These are phyloP conservation scores for Fusarium nygamai DNA, from an alignment of 2,329 filamentous ascomycete species.

Conservation along the genomic window DNA sequence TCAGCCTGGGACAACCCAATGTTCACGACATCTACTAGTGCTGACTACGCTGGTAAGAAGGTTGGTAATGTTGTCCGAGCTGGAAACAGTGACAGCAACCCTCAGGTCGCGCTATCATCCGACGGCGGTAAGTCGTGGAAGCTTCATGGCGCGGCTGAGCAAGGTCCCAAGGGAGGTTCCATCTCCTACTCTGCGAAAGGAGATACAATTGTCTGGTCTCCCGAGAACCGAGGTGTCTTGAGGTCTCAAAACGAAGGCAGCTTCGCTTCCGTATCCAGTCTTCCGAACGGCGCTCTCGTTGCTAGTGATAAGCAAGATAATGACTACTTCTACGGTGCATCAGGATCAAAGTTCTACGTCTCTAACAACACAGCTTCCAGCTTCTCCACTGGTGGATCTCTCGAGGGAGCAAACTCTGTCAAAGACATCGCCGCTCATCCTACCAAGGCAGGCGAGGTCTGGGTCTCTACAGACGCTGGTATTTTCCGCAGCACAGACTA, in stretches of 20 bases:
- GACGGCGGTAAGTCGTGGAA: constrained; percentile 63
- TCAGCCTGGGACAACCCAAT: constrained; percentile 58
- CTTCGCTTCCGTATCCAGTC: constrained; percentile 57
- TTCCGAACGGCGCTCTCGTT: constrained; percentile 58
- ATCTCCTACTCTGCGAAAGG: constrained; percentile 63
- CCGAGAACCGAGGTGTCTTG: constrained; percentile 51
- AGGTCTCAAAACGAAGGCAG: constrained; percentile 52
- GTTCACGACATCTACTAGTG: constrained; percentile 56
- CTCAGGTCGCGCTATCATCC: constrained; percentile 58
- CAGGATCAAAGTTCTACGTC: constrained; percentile 59
- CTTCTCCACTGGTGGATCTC: constrained; percentile 53
- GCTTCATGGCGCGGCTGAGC: constrained; percentile 57
- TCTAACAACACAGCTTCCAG: constrained; percentile 59
- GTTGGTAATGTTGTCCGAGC: constrained; percentile 59
- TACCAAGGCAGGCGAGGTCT: constrained; percentile 67
- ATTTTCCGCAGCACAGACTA: constrained; percentile 64
- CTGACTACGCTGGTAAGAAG: constrained; percentile 61
- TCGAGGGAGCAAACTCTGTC: constrained; percentile 56
- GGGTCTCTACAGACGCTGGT: constrained; percentile 64
- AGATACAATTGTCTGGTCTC: constrained; percentile 60
- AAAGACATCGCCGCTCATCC: constrained; percentile 68
- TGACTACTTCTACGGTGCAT: constrained; percentile 62
- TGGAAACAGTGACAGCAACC: constrained; percentile 55
- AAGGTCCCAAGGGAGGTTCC: constrained; percentile 54
- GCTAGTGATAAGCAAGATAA: constrained; percentile 65